A percentile compares a stretch with the other conserved stretches of the same genome.
Evolutionary conservation across 2,329 filamentous ascomycete genomes (phyloP).

Genomic region (Aureobasidium sp.): DNA sequence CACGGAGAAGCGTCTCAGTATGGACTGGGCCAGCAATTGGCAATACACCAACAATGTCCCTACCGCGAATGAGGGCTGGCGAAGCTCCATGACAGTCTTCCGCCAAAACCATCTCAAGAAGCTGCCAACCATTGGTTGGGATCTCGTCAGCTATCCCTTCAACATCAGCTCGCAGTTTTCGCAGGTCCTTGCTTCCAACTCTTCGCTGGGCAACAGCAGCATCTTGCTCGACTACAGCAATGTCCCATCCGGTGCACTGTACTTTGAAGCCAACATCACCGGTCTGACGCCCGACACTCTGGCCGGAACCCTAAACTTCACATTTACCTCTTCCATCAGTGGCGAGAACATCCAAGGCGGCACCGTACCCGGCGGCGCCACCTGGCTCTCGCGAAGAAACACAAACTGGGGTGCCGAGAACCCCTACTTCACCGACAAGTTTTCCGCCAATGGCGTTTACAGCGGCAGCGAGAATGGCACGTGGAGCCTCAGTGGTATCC

Average conservation of each 20-base stretch:
- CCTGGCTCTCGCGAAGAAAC: conserved; percentile 46
- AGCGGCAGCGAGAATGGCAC: conserved; percentile 23
- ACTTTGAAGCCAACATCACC: conserved; percentile 50
- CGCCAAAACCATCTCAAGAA: conserved; percentile 48
- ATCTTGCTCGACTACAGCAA: conserved; percentile 46
- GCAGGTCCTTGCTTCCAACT: conserved; percentile 37
- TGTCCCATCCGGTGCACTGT: conserved; percentile 46
- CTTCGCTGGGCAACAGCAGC: conserved; percentile 42
- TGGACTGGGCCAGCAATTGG: conserved; percentile 56
- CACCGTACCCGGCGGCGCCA: conserved; percentile 43
- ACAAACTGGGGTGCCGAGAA: conserved; percentile 44
- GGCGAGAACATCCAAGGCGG: conserved; percentile 46
- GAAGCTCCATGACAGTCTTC: conserved; percentile 47
- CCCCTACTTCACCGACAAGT: conserved; percentile 51
- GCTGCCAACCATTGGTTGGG: conserved; percentile 45
- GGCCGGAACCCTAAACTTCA: conserved; percentile 44
- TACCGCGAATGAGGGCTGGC: conserved; percentile 49
- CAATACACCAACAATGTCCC: conserved; percentile 49
- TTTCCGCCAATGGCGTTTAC: conserved; percentile 32
- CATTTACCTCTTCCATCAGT: conserved; percentile 44
- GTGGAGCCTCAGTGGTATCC: conserved; percentile 42
- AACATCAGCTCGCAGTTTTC: conserved; percentile 44
- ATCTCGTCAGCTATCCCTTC: conserved; percentile 46
- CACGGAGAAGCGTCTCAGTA: conserved; percentile 37
- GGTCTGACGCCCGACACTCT: conserved; percentile 28